Evolutionary conservation across 139 green algal genomes (phyloP).

Genomic region (Chlorella sorokiniana): DNA sequence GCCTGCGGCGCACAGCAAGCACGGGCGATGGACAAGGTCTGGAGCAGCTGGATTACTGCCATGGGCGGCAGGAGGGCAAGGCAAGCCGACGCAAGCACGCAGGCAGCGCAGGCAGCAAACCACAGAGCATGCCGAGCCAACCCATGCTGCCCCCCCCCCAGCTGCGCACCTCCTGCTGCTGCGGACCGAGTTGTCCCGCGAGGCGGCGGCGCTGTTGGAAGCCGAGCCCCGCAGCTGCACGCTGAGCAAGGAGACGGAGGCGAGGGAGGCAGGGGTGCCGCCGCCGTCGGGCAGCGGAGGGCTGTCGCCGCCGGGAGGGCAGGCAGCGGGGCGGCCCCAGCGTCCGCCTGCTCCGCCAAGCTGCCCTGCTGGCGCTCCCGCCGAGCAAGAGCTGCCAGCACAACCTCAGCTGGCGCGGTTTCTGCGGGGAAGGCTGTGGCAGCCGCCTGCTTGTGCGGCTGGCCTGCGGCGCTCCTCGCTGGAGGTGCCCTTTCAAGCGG

Average conservation of each 20-base stretch:
- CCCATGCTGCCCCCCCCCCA: neutral
- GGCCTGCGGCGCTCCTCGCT: no score
- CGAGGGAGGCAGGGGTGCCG: neutral
- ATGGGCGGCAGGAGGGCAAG: neutral
- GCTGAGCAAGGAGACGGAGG: neutral
- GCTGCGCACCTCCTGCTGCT: constrained; percentile 8
- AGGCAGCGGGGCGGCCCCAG: no score
- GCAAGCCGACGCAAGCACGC: neutral
- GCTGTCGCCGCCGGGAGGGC: neutral
- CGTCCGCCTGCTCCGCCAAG: no score
- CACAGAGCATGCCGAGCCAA: no score
- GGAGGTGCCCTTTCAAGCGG: no score
- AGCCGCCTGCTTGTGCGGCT: no score
- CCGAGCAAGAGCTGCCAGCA: no score
- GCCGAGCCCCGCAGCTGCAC: neutral
- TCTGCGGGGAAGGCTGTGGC: no score
- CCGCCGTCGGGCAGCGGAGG: neutral
- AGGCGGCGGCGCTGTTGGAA: neutral
- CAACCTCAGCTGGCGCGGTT: no score
- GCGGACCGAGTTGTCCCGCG: neutral
- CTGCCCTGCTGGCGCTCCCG: no score
- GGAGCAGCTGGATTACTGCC: neutral
- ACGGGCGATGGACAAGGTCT: neutral
- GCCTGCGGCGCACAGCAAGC: constrained; percentile 21
- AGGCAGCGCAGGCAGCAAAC: neutral